These are phyloP conservation scores for Cyclospora cayetanensis DNA, from an alignment of 169 alveolate species.

Conservation along the genomic window DNA sequence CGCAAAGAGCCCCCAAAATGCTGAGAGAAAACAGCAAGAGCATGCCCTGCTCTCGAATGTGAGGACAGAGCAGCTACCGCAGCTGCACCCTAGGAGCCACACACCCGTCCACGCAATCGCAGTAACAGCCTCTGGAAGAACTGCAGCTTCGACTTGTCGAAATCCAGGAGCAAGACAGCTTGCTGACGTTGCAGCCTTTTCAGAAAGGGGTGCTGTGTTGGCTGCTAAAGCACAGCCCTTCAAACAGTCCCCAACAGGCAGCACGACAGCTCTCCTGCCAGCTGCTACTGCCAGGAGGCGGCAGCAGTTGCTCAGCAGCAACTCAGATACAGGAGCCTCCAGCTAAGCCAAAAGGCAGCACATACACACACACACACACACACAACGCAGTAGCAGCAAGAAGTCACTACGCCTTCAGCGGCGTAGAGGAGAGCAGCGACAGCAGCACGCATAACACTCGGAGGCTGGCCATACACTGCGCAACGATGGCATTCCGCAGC, in stretches of 20 bases:
- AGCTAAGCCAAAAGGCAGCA: constrained; percentile 17
- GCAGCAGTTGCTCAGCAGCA: constrained; percentile 59
- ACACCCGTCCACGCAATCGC: constrained; percentile 50
- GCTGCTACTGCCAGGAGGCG: constrained; percentile 41
- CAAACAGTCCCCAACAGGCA: constrained; percentile 8
- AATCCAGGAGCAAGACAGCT: neutral
- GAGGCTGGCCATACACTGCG: too few species aligned
- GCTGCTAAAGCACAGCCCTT: neutral
- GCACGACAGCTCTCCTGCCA: constrained; percentile 35
- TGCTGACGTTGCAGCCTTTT: neutral
- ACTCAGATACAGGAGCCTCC: neutral
- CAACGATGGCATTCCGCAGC: too few species aligned
- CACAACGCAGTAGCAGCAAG: constrained; percentile 32
- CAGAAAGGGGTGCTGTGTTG: neutral
- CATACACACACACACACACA: neutral
- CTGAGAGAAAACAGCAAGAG: neutral
- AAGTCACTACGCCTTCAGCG: neutral
- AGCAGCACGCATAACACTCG: neutral
- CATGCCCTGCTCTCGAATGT: neutral
- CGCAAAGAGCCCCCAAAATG: too few species aligned
- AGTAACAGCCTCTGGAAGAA: constrained; percentile 5
- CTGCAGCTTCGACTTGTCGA: neutral
- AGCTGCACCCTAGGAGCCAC: constrained; percentile 38
- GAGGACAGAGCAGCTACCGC: neutral
- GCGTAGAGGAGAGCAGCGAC: constrained; percentile 4